These are phyloP conservation scores for Neltuma alba DNA, from an alignment of 306 rosid genomes.

Conservation along the genomic window DNA sequence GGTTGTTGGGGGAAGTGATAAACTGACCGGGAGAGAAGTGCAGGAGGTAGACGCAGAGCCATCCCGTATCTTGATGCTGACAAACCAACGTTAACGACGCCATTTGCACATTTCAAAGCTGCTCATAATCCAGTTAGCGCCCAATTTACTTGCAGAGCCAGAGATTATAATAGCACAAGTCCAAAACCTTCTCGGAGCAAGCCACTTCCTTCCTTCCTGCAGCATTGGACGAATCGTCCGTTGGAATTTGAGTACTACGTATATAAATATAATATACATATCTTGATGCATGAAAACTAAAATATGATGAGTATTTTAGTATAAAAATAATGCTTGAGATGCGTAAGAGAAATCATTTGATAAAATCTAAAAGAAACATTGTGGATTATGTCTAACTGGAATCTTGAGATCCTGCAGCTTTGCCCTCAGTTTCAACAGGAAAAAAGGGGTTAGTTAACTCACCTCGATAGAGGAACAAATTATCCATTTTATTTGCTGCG, in stretches of 20 bases:
- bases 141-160: not conserved
- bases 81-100: slow-evolving; percentile 40
- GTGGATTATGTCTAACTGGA: not conserved
- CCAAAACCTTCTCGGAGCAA: not conserved
- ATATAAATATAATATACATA: too few species aligned
- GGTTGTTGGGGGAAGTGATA: not conserved
- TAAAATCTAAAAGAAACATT: not conserved
- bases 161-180: not conserved
- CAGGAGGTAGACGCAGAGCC: slow-evolving; percentile 51
- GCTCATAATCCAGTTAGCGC: slow-evolving; percentile 43
- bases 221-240: slow-evolving; percentile 20
- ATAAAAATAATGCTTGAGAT: not conserved
- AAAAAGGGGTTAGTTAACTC: not conserved
- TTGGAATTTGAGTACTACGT: not conserved
- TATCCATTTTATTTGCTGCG: not conserved
- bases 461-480: not conserved
- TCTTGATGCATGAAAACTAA: not conserved
- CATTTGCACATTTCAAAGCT: slow-evolving; percentile 40
- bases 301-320: not conserved
- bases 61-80: slow-evolving; percentile 42
- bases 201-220: slow-evolving; percentile 14
- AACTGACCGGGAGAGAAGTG: slow-evolving; percentile 56
- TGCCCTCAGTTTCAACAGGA: not conserved
- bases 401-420: not conserved
- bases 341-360: not conserved